phyloP scores from a whole-genome alignment of 805 yeast species.

The Wickerhamomyces canadensis region DNA sequence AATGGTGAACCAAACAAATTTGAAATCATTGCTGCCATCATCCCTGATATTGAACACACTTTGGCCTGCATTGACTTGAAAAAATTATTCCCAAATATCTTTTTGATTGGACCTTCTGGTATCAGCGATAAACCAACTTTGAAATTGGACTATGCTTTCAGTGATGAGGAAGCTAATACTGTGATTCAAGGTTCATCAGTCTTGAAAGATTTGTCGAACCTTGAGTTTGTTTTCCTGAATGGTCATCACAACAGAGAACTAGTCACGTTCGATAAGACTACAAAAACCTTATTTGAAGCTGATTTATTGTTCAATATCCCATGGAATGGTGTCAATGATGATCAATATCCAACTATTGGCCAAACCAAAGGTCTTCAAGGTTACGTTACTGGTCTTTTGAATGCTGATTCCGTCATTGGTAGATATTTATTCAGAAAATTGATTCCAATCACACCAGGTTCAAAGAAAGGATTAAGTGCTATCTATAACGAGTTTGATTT shows the following conservation, averaged over 20 bases:
- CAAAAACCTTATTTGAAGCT: constrained; percentile 50
- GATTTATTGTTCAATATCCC: constrained; percentile 59
- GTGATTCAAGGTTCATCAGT: constrained; percentile 29
- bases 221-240: constrained; percentile 54
- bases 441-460: constrained; percentile 11
- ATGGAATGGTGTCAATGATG: constrained; percentile 42
- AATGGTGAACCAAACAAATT: constrained; percentile 28
- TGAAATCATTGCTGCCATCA: constrained; percentile 43
- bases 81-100: constrained; percentile 41
- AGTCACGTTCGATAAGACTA: constrained; percentile 39
- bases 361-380: constrained; percentile 41
- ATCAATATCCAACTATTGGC: constrained; percentile 35
- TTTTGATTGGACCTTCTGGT: constrained; percentile 47
- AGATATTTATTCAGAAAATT: constrained; percentile 24
- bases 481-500: constrained; percentile 35
- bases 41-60: constrained; percentile 64
- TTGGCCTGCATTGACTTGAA: constrained; percentile 54
- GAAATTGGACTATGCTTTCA: constrained; percentile 36
- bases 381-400: constrained; percentile 33
- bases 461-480: constrained; percentile 11
- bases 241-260: constrained; percentile 55
- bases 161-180: constrained; percentile 29
- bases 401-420: constrained; percentile 37
- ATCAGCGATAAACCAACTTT: constrained; percentile 29
- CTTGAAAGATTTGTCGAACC: constrained; percentile 35